phyloP scores from a whole-genome alignment of 768 basidiomycete genomes.

The Erythrobasidium yunnanense region DNA sequence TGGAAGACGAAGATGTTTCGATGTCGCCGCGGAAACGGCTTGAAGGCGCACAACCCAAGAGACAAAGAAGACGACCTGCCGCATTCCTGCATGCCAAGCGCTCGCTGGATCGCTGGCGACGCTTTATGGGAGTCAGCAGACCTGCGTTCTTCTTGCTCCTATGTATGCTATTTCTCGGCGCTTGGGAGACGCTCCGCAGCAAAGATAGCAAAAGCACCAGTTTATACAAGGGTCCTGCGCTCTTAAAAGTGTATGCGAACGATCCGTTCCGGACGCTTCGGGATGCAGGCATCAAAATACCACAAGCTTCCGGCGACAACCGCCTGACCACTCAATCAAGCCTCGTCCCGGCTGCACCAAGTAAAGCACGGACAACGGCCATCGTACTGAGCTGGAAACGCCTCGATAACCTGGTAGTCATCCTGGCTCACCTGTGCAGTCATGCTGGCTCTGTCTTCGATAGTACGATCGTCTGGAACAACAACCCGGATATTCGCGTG shows the following conservation, averaged over 20 bases:
- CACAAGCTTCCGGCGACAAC: not conserved
- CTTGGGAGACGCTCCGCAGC: not conserved
- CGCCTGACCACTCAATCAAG: not conserved
- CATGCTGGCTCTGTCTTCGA: conserved; percentile 25
- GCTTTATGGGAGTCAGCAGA: not conserved
- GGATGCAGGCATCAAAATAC: conserved; percentile 6
- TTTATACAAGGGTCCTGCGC: not conserved
- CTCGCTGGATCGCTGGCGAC: not conserved
- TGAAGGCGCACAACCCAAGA: not conserved
- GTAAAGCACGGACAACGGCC: conserved; percentile 24
- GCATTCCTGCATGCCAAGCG: not conserved
- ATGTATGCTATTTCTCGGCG: not conserved
- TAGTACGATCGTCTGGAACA: conserved; percentile 33
- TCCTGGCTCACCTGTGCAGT: conserved; percentile 42
- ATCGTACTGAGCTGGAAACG: conserved; percentile 58
- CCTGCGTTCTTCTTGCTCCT: not conserved
- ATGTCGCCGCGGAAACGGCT: not conserved
- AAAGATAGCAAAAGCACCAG: not conserved
- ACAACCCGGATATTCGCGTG: conserved; percentile 34
- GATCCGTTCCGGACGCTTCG: conserved; percentile 12
- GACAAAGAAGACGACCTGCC: not conserved
- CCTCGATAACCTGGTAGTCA: conserved; percentile 52
- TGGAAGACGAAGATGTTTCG: not conserved
- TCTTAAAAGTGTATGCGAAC: not conserved
- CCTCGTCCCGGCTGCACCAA: conserved; percentile 10